Evolutionary conservation across 1,284 basidiomycete species (phyloP), one percentile per base, ranked within the genome.

Genomic region (Peniophora sp.): DNA sequence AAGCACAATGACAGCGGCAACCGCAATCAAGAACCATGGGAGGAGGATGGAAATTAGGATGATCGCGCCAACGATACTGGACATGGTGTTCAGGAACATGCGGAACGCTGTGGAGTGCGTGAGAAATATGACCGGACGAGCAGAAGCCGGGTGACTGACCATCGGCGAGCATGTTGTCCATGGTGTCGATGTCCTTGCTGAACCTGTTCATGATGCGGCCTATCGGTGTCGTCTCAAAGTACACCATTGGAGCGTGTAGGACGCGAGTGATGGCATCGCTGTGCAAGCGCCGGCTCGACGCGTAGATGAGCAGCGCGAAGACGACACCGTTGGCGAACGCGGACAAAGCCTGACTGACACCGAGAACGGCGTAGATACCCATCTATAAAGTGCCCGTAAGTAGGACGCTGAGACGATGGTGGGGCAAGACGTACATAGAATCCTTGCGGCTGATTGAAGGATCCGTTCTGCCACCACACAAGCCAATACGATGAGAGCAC

Each of bases 131-230:
- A 27, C 8, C 24, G 34, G 20, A 9, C 11, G 3, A 12, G 23
- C 3, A 12, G 27, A 32, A 42, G 35, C 37, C 10, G 3, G 18
- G 20, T n/a, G 34, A 24, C 18, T 42, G 47, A 66, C 39, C 47
- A 73, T 75, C 73, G 61, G 77, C 79, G 8, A 88, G 70, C 47
- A 74, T 51, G 61, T 92, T 94, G 66, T 96, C 93, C 51, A 94
- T 76, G 0, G 90, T 92, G 62, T 96, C 92, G 47, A 93, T 82
- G 66, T 95, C 88, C 66, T 87, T 87, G 1, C 82, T 76, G 65
- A 91, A 88, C 15, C 88, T 77, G 65, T 92, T 91, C 80, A 92
- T 86, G 60, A 96, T 92, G 18, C 93, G 85, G 12, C 94, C 93
- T 12, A 94, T 73, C 6, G 93, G 93, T 0, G 90, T 93, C 0